Base-by-base conservation (phyloP, 2,329 filamentous ascomycete species). In the Colletotrichum sp. region DNA sequence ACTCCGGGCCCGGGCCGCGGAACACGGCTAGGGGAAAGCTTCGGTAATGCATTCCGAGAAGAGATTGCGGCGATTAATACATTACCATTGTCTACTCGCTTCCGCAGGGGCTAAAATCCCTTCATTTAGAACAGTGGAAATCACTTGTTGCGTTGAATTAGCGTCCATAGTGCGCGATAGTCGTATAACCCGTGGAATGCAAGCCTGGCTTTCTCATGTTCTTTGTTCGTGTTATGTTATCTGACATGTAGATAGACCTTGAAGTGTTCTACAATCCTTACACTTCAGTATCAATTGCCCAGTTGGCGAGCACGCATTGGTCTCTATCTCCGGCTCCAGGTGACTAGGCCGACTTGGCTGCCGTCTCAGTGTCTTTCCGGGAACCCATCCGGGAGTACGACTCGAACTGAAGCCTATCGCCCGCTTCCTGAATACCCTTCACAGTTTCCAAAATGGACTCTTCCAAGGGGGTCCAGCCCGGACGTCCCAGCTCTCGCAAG, bases 401-500 rank as follows among this genome's bases (percentile, higher is more conserved):
- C 43, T 52, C 43, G 43, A 52, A 52, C 43, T 63, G 28, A 21
- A 63, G n/a, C 60, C 5, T 61, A 12, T 61, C 18, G 6, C 18
- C 59, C 10, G 26, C 59, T 30, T n/a, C 8, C 1, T 61, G 4
- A 6, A 32, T 32, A 13, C 32, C 30, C 6, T 61, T 34, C 28
- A 61, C 18, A 18, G 28, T 34, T 6, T 13, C 4, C 16, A 64
- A 3, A 15, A 64, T 36, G 5, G 32, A 24, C 4, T 64, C 61
- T 32, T 64, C 61, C 34, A 64, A 39, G 7, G 61, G 4, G 5
- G 32, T 26, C 61, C 61, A 64, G 8, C 61, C 61, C 21, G 61
- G 21, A 4, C 61, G 61, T 24, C 61, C 61, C 32, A 64, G 5
- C 34, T 36, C 32, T 21, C 34, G 61, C n/a, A 64, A 13, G n/a